Evolutionary conservation across 1,284 basidiomycete genomes (phyloP).

Genomic region (Heterobasidion irregulare): DNA sequence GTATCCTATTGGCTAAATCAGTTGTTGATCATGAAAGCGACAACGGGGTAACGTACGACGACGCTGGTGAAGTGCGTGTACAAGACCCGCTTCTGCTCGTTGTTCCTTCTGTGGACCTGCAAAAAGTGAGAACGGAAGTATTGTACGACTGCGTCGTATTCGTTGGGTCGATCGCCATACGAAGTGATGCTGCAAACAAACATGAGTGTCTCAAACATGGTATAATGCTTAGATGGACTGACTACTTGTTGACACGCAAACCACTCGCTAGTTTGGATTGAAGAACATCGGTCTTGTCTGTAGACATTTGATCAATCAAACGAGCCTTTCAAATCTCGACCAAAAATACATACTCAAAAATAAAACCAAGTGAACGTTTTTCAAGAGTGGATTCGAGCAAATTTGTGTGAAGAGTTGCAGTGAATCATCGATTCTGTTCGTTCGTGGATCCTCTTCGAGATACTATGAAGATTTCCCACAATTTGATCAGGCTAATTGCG

Average conservation of each 20-base stretch:
- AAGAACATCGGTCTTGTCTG: conserved; percentile 74
- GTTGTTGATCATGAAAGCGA: neutral
- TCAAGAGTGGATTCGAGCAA: conserved; percentile 71
- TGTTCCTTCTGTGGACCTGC: conserved; percentile 71
- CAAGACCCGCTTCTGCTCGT: conserved; percentile 67
- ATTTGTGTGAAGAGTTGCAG: conserved; percentile 78
- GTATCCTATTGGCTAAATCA: conserved; percentile 45
- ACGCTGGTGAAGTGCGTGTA: conserved; percentile 77
- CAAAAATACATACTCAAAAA: conserved; percentile 55
- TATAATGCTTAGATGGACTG: conserved; percentile 18
- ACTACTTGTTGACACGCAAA: conserved; percentile 72
- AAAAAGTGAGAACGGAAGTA: conserved; percentile 81
- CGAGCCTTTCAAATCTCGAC: neutral
- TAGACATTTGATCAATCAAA: conserved; percentile 1
- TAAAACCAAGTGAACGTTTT: conserved; percentile 69
- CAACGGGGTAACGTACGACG: conserved; percentile 40
- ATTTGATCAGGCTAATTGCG: neutral
- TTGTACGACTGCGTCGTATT: conserved; percentile 69
- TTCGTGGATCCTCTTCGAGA: conserved; percentile 74
- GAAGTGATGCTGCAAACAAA: conserved; percentile 58
- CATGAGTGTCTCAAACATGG: neutral
- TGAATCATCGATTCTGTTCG: conserved; percentile 78
- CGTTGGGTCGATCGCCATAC: conserved; percentile 70
- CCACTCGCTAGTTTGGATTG: conserved; percentile 59
- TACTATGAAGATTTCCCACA: conserved; percentile 36